Conservation (phyloP, 805 yeast genomes). For the Pichia rugopelliculosa region DNA sequence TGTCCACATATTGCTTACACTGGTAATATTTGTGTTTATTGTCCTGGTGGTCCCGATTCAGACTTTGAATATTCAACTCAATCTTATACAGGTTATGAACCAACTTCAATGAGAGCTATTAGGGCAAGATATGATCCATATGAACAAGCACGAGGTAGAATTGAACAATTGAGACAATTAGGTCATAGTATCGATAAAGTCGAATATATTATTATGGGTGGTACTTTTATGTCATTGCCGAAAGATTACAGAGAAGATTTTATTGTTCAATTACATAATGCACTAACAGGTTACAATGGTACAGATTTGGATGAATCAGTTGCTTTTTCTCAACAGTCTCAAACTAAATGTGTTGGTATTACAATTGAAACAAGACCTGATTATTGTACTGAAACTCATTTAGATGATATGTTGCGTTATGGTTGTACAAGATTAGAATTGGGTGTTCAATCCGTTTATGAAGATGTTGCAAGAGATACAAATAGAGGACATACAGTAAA, state of each 20-base stretch:
- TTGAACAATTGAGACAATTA: conserved; percentile 88
- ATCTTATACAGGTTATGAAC: conserved; percentile 97
- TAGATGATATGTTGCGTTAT: conserved; percentile 90
- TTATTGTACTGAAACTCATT: conserved; percentile 92
- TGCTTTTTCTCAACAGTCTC: conserved; percentile 82
- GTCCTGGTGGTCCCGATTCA: conserved; percentile 99
- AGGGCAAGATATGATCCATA: conserved; percentile 97
- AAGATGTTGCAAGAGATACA: conserved; percentile 97
- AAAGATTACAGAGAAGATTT: conserved; percentile 83
- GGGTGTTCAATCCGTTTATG: conserved; percentile 95
- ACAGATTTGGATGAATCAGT: conserved; percentile 86
- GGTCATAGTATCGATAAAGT: conserved; percentile 97
- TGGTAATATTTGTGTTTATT: conserved; percentile 95
- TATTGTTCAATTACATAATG: conserved; percentile 87
- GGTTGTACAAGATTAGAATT: conserved; percentile 96
- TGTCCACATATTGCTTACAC: conserved; percentile 99
- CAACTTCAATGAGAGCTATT: conserved; percentile 98
- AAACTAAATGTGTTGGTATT: conserved; percentile 96
- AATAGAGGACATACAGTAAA: conserved; percentile 97
- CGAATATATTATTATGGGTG: conserved; percentile 97
- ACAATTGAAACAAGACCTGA: conserved; percentile 98
- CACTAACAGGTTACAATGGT: conserved; percentile 88
- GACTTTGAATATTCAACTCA: conserved; percentile 98
- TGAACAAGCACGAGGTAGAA: conserved; percentile 96
- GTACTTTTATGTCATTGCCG: conserved; percentile 95